Conservation (phyloP, 2,329 filamentous ascomycete species). For the Onygenales sp. region DNA sequence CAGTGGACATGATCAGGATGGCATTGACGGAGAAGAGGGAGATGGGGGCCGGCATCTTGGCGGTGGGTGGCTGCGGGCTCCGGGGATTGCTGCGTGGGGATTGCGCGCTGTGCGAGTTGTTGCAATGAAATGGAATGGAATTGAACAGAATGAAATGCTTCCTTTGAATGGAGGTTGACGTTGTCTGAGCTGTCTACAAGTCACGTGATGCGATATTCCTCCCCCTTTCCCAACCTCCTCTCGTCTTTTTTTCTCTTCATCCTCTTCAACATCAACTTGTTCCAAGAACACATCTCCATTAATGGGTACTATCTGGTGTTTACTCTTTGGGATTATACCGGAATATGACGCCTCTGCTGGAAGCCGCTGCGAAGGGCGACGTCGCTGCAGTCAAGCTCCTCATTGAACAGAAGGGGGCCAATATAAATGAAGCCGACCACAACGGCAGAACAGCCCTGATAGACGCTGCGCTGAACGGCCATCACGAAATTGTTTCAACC, state of each 20-base stretch:
- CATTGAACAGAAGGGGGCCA: neutral
- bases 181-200: neutral
- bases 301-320: too few species aligned
- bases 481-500: neutral
- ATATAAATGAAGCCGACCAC: constrained; percentile 7
- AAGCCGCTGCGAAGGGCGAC: neutral
- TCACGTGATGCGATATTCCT: neutral
- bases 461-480: constrained; percentile 5
- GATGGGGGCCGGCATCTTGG: constrained; percentile 62
- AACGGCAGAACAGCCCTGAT: constrained; percentile 8
- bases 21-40: constrained; percentile 69
- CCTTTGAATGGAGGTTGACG: too few species aligned
- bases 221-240: neutral
- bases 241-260: neutral
- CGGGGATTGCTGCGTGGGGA: neutral
- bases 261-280: too few species aligned
- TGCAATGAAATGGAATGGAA: too few species aligned
- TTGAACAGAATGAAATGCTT: too few species aligned
- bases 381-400: neutral
- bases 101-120: too few species aligned
- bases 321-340: too few species aligned
- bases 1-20: constrained; percentile 67
- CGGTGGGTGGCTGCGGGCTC: neutral
- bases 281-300: too few species aligned
- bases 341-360: neutral